These are phyloP conservation scores for Parietichytrium sp. DNA, from an alignment of 108 stramenopile genomes.

Conservation along the genomic window DNA sequence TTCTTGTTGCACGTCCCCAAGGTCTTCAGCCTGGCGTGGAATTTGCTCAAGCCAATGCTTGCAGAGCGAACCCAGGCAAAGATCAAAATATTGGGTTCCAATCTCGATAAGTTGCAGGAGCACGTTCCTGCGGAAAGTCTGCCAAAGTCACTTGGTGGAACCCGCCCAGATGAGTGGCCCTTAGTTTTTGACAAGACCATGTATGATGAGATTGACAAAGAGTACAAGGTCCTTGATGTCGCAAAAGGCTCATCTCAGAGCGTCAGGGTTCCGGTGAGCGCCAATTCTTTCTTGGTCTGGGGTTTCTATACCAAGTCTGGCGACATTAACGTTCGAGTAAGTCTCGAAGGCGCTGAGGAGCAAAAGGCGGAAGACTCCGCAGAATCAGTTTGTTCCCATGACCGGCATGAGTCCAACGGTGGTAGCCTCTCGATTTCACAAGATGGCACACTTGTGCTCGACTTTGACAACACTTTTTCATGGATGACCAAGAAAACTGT, in stretches of 20 bases:
- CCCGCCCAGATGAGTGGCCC: conserved; percentile 9
- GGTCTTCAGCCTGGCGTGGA: neutral
- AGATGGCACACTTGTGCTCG: neutral
- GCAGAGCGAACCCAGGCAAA: conserved; percentile 16
- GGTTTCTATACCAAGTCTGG: neutral
- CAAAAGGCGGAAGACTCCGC: neutral
- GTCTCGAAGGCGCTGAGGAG: neutral
- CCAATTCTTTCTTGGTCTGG: neutral
- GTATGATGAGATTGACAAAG: neutral
- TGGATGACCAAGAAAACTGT: neutral
- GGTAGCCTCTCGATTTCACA: neutral
- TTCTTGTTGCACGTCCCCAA: conserved; percentile 16
- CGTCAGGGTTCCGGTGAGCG: neutral
- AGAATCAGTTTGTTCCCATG: neutral
- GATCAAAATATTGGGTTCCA: neutral
- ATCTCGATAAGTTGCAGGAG: neutral
- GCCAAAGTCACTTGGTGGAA: neutral
- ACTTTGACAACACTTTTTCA: neutral
- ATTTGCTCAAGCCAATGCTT: neutral
- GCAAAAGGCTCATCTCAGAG: neutral
- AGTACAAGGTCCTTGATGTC: neutral
- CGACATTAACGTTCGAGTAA: neutral
- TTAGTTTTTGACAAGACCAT: neutral
- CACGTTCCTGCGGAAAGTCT: neutral
- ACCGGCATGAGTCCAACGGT: neutral